These are phyloP conservation scores for Fusarium anguioides DNA, from an alignment of 2,329 filamentous ascomycete species.

Conservation along the genomic window DNA sequence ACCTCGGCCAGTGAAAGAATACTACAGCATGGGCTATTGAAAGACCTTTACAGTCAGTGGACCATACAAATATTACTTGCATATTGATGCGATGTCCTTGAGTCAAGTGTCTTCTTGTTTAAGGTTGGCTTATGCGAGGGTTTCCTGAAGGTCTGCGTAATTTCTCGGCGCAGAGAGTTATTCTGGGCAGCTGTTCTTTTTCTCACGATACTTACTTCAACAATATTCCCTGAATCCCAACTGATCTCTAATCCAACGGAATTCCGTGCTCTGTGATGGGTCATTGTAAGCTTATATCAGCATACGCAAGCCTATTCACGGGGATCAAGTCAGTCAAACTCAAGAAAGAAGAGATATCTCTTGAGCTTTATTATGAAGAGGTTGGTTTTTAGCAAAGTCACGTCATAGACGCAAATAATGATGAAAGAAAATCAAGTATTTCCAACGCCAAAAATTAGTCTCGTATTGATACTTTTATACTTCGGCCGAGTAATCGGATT, in stretches of 20 bases:
- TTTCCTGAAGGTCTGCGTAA: too few species aligned
- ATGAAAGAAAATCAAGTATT: not conserved
- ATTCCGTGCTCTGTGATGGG: not conserved
- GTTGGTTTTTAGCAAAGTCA: not conserved
- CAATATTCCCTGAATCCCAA: too few species aligned
- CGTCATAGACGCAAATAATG: not conserved
- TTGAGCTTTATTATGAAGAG: not conserved
- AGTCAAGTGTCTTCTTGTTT: too few species aligned
- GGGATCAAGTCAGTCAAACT: not conserved
- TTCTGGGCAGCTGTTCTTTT: too few species aligned
- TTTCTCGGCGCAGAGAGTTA: too few species aligned
- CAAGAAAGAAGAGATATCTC: not conserved
- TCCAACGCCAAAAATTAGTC: not conserved
- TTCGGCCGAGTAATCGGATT: constrained; percentile 11
- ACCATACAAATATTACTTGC: too few species aligned
- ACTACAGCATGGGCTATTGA: too few species aligned
- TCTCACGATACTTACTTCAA: not conserved
- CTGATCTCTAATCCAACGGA: not conserved
- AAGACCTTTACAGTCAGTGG: too few species aligned
- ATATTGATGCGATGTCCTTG: too few species aligned
- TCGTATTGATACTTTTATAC: not conserved
- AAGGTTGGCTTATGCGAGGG: too few species aligned
- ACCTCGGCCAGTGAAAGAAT: not conserved
- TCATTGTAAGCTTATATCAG: not conserved
- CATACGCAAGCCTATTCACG: not conserved